A percentile compares a stretch with the other conserved stretches of the same genome.
Evolutionary conservation across 768 basidiomycete genomes (phyloP).

Genomic region (Exidia glandulosa): DNA sequence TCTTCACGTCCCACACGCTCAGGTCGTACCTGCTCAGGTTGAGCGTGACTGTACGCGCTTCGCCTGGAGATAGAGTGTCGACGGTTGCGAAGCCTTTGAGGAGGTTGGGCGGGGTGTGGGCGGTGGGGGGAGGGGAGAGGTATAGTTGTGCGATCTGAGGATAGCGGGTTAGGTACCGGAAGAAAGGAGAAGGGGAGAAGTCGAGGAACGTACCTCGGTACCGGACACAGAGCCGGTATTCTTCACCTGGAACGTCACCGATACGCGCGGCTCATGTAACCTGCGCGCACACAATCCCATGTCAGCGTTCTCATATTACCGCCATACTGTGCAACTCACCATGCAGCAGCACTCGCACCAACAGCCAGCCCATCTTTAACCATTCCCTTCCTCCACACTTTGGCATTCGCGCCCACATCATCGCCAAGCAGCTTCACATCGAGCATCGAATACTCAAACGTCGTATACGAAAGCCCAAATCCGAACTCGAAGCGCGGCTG

Average conservation of each 20-base stretch:
- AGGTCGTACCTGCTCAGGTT: slow-evolving; percentile 43
- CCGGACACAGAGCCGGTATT: slow-evolving; percentile 1
- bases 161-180: too few relatives aligned
- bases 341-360: background rate
- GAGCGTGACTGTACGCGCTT: slow-evolving; percentile 38
- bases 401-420: too few relatives aligned
- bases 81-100: slow-evolving; percentile 61
- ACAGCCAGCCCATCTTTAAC: background rate
- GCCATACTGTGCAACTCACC: background rate
- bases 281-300: background rate
- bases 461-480: slow-evolving; percentile 2
- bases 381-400: too few relatives aligned
- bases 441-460: background rate
- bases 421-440: too few relatives aligned
- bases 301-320: background rate
- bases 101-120: slow-evolving; percentile 60
- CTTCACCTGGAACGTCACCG: slow-evolving; percentile 2
- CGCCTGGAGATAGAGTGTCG: slow-evolving; percentile 35
- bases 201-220: slow-evolving; percentile 1
- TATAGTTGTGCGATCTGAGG: slow-evolving; percentile 62
- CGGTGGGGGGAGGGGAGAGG: slow-evolving; percentile 48
- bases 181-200: background rate
- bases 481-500: slow-evolving; percentile 4
- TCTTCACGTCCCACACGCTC: slow-evolving; percentile 35
- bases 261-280: background rate